phyloP scores from a whole-genome alignment of 495 filamentous ascomycete genomes.

The Pyronema domesticum region DNA sequence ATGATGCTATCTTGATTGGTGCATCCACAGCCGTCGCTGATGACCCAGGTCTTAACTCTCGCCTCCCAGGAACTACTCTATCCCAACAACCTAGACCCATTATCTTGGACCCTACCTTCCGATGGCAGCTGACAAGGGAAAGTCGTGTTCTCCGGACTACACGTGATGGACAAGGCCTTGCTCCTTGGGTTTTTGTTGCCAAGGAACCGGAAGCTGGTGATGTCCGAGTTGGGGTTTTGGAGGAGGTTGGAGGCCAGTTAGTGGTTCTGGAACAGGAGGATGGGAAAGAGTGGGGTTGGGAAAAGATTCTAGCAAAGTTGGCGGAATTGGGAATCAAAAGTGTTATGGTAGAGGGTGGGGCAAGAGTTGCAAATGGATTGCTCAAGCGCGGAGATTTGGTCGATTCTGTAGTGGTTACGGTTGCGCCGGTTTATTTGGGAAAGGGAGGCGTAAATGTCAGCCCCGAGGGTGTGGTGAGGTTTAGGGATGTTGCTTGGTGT shows the following conservation, averaged over 20 bases:
- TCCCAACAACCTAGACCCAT: constrained; percentile 57
- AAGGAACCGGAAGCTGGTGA: constrained; percentile 15
- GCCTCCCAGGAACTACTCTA: constrained; percentile 39
- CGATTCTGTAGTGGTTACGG: constrained; percentile 58
- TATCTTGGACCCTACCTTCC: constrained; percentile 52
- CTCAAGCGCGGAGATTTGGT: constrained; percentile 47
- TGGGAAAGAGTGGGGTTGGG: constrained; percentile 35
- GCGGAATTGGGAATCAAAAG: constrained; percentile 45
- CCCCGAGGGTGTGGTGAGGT: constrained; percentile 43
- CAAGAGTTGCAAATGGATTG: constrained; percentile 56
- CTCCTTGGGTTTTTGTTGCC: constrained; percentile 47
- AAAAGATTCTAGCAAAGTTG: constrained; percentile 39
- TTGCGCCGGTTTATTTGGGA: constrained; percentile 72
- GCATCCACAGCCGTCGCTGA: constrained; percentile 69
- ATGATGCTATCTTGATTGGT: constrained; percentile 73
- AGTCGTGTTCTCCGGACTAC: constrained; percentile 48
- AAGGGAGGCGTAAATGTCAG: constrained; percentile 56
- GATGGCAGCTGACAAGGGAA: constrained; percentile 45
- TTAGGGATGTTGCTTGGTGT: constrained; percentile 51
- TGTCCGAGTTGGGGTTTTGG: constrained; percentile 15
- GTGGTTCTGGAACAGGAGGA: constrained; percentile 17
- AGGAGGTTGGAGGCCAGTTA: constrained; percentile 27
- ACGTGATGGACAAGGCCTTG: constrained; percentile 46
- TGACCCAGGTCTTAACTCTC: constrained; percentile 67
- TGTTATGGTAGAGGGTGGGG: constrained; percentile 81